phyloP scores from a whole-genome alignment of 352 stramenopile species.

The Lagenidium giganteum region DNA sequence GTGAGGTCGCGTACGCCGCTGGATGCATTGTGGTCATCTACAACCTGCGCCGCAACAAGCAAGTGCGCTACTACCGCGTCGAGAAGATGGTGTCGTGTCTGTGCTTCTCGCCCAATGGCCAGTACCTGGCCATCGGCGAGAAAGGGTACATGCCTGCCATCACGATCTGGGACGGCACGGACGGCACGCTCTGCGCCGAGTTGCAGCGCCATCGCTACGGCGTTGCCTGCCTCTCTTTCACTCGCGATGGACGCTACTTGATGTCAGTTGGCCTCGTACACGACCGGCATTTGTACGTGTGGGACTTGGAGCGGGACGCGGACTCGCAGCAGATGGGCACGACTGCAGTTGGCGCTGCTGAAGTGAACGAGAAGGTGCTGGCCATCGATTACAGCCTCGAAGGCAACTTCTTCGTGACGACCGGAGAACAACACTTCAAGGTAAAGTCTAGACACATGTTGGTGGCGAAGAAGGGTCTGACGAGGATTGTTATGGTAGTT shows the following conservation, averaged over 20 bases:
- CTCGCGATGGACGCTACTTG: conserved; percentile 46
- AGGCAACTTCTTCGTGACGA: conserved; percentile 79
- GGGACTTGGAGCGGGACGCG: conserved; percentile 36
- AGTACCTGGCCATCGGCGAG: conserved; percentile 85
- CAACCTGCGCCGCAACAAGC: conserved; percentile 80
- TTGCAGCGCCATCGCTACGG: conserved; percentile 81
- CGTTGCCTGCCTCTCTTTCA: conserved; percentile 79
- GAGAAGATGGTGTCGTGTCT: conserved; percentile 81
- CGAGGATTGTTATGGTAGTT: conserved; percentile 32
- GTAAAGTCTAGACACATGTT: conserved; percentile 16
- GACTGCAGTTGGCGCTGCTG: conserved; percentile 36
- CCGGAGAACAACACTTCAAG: conserved; percentile 76
- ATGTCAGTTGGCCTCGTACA: conserved; percentile 75
- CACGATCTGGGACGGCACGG: conserved; percentile 80
- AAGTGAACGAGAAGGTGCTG: conserved; percentile 66
- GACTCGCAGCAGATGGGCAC: conserved; percentile 17
- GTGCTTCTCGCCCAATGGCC: conserved; percentile 77
- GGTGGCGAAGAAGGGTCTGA: neutral
- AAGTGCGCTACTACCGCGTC: conserved; percentile 86
- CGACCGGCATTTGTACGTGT: conserved; percentile 78
- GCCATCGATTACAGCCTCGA: conserved; percentile 62
- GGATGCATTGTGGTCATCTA: conserved; percentile 90
- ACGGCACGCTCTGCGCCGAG: conserved; percentile 77
- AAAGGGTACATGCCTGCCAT: conserved; percentile 80
- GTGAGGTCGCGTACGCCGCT: conserved; percentile 82